Evolutionary conservation across 2,329 filamentous ascomycete species (phyloP), one percentile per base, ranked within the genome.

Genomic region (Bipolaris victoriae): DNA sequence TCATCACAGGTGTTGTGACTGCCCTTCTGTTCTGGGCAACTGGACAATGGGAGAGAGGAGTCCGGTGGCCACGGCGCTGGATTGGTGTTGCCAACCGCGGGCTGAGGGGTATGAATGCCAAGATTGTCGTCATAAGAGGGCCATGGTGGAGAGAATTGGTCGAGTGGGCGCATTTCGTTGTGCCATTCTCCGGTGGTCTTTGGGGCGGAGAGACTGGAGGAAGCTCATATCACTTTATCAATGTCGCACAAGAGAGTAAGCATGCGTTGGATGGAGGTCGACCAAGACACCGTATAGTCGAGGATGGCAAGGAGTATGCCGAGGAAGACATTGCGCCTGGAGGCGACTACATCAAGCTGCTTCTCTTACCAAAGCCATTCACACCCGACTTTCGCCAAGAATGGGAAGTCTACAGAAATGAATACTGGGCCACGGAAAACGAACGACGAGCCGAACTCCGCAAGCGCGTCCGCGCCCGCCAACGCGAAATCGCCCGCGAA

Each of bases 361-460:
- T 98, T 16, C 82, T 99, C 7, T 84, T 97, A 10, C 92, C 95
- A 1, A 99, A 99, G 74, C 92, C 93, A 0, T 99, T 99, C 72
- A 96, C 91, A 5, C 89, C 95, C 0, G 92, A 91, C 45, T 99
- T 99, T 71, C 86, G 95, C 18, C 93, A 98, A 75, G 96, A 97
- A 64, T 99, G 95, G 95, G 95, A 99, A 72, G 83, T 94, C 15
- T 99, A 96, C 77, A 86, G 95, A 51, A 88, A 89, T 33, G 93
- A 97, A 59, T 99, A 97, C 78, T 99, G 95, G 95, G 94, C 97
- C 68, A 88, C 88, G 60, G 95, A 99, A 76, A 99, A 99, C 72
- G 92, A 96, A 75, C 88, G 94, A 2, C 87, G 95, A 11, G 85
- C 89, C 2, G 79, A 90, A 55, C 80, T 97, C 22, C 84, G 91